Conservation (phyloP, 2,329 filamentous ascomycete species). For the Aspergillus nomiae region DNA sequence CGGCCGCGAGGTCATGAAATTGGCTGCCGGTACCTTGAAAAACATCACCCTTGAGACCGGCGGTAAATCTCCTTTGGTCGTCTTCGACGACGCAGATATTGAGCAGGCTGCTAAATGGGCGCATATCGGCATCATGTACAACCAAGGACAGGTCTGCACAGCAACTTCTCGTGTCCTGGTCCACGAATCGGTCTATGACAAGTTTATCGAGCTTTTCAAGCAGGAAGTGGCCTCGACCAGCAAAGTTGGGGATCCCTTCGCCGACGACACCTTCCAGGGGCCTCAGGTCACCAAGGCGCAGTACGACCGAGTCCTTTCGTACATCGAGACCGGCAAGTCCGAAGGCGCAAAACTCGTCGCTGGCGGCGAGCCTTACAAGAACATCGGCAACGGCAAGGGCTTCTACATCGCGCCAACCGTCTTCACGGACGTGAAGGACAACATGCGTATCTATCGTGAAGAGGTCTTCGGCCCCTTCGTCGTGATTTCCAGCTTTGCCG, state of each 20-base stretch:
- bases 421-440: conserved; percentile 58
- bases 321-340: conserved; percentile 68
- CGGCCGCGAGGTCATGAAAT: conserved; percentile 39
- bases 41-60: conserved; percentile 51
- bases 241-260: conserved; percentile 40
- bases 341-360: conserved; percentile 69
- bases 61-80: conserved; percentile 65
- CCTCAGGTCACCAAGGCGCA: conserved; percentile 40
- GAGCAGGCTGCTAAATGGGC: conserved; percentile 71
- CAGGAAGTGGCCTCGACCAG: conserved; percentile 33
- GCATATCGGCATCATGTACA: conserved; percentile 56
- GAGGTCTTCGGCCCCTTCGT: conserved; percentile 67
- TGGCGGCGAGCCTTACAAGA: conserved; percentile 63
- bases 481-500: conserved; percentile 59
- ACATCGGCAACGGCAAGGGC: conserved; percentile 58
- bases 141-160: conserved; percentile 40
- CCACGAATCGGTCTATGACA: conserved; percentile 49
- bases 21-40: conserved; percentile 38
- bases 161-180: conserved; percentile 55
- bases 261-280: conserved; percentile 40
- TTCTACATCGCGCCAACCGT: conserved; percentile 66
- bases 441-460: conserved; percentile 62
- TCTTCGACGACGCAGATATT: conserved; percentile 67
- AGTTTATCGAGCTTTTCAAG: conserved; percentile 36
- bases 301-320: conserved; percentile 61